Conservation (phyloP, 1,139 yeast species). For the Kodamaea alishanica region DNA sequence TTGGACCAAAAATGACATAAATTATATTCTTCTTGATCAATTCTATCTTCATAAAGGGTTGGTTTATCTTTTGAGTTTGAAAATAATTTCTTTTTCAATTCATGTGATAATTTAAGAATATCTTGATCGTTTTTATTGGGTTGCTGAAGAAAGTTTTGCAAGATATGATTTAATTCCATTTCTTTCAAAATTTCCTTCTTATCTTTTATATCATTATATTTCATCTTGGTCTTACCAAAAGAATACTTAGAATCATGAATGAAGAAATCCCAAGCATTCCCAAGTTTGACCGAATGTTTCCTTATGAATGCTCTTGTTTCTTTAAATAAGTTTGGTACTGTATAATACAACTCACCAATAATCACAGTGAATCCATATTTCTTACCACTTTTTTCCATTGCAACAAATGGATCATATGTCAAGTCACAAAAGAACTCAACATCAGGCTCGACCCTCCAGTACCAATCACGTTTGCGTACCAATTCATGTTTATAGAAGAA, state of each 20-base stretch:
- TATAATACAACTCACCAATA: conserved; percentile 68
- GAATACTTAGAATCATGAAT: conserved; percentile 29
- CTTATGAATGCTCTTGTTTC: conserved; percentile 63
- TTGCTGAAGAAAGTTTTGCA: conserved; percentile 22
- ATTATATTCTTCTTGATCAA: conserved; percentile 68
- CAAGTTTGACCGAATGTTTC: conserved; percentile 41
- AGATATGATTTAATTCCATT: conserved; percentile 27
- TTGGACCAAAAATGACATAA: conserved; percentile 92
- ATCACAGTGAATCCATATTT: conserved; percentile 81
- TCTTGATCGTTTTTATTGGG: conserved; percentile 14
- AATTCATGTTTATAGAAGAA: conserved; percentile 72
- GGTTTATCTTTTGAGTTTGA: conserved; percentile 29
- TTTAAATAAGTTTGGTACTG: conserved; percentile 77
- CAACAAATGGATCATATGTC: conserved; percentile 84
- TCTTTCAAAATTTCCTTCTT: conserved; percentile 22
- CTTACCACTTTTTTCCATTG: conserved; percentile 67
- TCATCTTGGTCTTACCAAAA: conserved; percentile 19
- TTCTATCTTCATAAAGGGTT: conserved; percentile 44
- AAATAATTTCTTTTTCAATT: conserved; percentile 20
- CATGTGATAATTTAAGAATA: conserved; percentile 12
- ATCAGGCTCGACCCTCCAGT: conserved; percentile 93
- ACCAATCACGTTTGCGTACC: conserved; percentile 71
- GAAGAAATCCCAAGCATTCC: conserved; percentile 58
- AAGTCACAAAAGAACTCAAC: conserved; percentile 86
- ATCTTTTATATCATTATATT: conserved; percentile 21